Percentiles rank a stretch among this genome's conserved stretches.
phyloP scores from a whole-genome alignment of 805 yeast genomes.

The Nakazawaea holstii region DNA sequence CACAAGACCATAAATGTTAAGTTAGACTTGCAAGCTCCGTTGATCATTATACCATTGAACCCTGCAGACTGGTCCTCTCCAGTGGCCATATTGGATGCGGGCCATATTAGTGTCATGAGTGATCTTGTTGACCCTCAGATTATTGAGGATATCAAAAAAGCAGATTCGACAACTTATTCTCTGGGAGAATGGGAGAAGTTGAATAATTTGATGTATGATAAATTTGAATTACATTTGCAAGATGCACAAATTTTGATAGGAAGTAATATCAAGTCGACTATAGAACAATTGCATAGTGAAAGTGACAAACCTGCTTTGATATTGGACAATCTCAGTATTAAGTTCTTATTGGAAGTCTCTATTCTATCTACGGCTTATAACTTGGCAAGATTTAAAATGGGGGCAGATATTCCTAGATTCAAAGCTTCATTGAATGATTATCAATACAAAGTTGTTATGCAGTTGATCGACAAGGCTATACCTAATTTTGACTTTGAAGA shows the following conservation, averaged over 20 bases:
- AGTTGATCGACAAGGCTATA: constrained; percentile 60
- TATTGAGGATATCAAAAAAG: constrained; percentile 62
- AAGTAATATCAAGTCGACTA: constrained; percentile 69
- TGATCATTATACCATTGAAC: constrained; percentile 80
- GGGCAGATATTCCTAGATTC: constrained; percentile 73
- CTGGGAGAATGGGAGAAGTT: constrained; percentile 64
- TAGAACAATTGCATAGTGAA: constrained; percentile 58
- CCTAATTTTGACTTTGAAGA: constrained; percentile 43
- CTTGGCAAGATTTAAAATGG: constrained; percentile 64
- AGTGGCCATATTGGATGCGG: constrained; percentile 90
- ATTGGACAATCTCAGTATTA: constrained; percentile 70
- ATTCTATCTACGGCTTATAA: constrained; percentile 77
- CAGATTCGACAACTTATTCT: constrained; percentile 43
- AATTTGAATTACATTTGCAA: constrained; percentile 67
- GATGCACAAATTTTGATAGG: constrained; percentile 91
- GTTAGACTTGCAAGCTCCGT: constrained; percentile 90
- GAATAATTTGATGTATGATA: constrained; percentile 83
- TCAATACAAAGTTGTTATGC: constrained; percentile 86
- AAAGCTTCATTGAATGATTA: constrained; percentile 75
- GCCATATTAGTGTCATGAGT: constrained; percentile 81
- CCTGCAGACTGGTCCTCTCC: constrained; percentile 78
- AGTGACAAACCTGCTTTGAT: constrained; percentile 50
- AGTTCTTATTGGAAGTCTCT: constrained; percentile 71
- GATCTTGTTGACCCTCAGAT: constrained; percentile 70
- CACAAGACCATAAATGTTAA: constrained; percentile 86